phyloP scores from a whole-genome alignment of 1,284 basidiomycete species.

The Marasmius fiardii region DNA sequence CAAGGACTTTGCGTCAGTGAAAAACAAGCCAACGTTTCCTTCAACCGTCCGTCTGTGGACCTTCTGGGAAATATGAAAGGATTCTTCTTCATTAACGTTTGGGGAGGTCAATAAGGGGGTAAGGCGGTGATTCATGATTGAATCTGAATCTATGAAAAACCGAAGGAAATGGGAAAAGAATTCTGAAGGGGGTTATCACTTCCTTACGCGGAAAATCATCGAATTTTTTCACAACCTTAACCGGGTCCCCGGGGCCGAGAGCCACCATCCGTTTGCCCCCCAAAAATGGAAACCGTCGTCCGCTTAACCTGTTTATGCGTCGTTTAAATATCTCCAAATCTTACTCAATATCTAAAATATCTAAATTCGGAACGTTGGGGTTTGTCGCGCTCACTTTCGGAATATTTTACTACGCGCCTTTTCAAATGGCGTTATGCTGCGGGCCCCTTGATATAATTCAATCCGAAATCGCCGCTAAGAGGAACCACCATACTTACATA shows the following conservation, averaged over 20 bases:
- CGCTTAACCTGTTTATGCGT: slow-evolving; percentile 9
- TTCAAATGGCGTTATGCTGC: too few relatives aligned
- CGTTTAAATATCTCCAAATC: slow-evolving; percentile 2
- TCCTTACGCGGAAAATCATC: slow-evolving; percentile 8
- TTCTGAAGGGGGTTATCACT: slow-evolving; percentile 3
- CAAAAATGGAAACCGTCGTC: slow-evolving; percentile 7
- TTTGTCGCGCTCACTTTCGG: slow-evolving; percentile 1
- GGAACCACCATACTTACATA: slow-evolving; percentile 7
- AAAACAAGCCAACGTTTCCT: too few relatives aligned
- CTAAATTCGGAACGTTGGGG: slow-evolving; percentile 7
- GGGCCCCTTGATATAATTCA: slow-evolving; percentile 7
- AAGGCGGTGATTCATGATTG: neutral
- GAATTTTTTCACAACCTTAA: too few relatives aligned
- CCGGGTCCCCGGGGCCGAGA: slow-evolving; percentile 13
- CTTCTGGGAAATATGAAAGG: too few relatives aligned
- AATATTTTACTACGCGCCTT: slow-evolving; percentile 8
- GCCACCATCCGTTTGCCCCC: slow-evolving; percentile 1
- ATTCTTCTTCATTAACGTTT: too few relatives aligned
- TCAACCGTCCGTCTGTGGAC: too few relatives aligned
- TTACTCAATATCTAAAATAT: neutral
- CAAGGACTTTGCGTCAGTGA: too few relatives aligned
- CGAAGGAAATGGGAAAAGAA: slow-evolving; percentile 5
- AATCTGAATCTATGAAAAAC: too few relatives aligned
- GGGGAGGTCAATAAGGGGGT: neutral
- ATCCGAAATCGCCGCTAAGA: slow-evolving; percentile 6